A percentile compares a stretch with the other conserved stretches of the same genome.
phyloP scores from a whole-genome alignment of 805 yeast genomes.

The Wickerhamomyces xylosicus region DNA sequence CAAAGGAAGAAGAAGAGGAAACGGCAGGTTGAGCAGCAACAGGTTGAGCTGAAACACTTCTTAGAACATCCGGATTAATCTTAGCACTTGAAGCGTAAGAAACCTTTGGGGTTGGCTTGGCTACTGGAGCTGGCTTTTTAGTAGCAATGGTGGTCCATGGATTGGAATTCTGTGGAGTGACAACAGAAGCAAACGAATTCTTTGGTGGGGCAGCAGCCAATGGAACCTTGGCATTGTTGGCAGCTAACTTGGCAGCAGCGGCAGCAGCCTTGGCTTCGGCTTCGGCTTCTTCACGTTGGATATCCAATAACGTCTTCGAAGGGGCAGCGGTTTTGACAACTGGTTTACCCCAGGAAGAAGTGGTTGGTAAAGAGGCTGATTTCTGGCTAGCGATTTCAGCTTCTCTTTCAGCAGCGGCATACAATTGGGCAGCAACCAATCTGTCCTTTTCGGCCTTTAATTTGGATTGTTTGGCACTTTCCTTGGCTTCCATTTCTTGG shows the following conservation, averaged over 20 bases:
- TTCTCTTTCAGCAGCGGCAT: conserved; percentile 11
- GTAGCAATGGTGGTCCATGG: conserved; percentile 31
- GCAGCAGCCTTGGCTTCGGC: conserved; percentile 15
- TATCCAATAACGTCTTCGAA: conserved; percentile 46
- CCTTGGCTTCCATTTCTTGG: conserved; percentile 36
- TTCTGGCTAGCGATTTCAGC: conserved; percentile 6
- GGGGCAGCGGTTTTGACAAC: conserved; percentile 20
- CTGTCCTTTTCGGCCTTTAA: conserved; percentile 20
- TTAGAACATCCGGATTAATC: conserved; percentile 24
- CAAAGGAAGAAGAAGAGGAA: conserved; percentile 4
- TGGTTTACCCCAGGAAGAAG: conserved; percentile 29
- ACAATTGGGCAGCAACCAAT: conserved; percentile 12
- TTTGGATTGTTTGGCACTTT: conserved; percentile 30
- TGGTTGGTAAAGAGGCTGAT: conserved; percentile 19
- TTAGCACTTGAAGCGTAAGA: conserved; percentile 9
- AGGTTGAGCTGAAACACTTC: conserved; percentile 29
- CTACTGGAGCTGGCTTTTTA: conserved; percentile 11
- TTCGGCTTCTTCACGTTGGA: conserved; percentile 46
- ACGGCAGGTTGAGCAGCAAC: conserved; percentile 6
- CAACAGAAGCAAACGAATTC: conserved; percentile 17
- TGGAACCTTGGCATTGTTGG: conserved; percentile 5
- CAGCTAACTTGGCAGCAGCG: background rate
- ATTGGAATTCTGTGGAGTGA: conserved; percentile 7
- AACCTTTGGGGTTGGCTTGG: conserved; percentile 5
- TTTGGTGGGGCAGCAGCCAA: conserved; percentile 3